Evolutionary conservation across 83 land plant genomes (phyloP), one percentile per base, ranked within the genome.

Genomic region (Thuja plicata): DNA sequence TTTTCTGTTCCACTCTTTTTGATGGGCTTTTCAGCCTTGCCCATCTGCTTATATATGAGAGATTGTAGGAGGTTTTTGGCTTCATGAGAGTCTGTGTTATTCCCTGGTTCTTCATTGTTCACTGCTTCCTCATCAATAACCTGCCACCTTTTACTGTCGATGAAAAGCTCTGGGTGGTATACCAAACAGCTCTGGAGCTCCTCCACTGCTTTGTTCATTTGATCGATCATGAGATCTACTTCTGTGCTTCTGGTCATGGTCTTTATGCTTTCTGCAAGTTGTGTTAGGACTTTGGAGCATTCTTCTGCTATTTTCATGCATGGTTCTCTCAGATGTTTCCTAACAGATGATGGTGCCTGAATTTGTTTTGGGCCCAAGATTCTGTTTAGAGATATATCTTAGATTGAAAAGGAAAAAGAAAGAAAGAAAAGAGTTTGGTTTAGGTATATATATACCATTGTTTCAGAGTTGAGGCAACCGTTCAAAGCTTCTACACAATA

Each of bases 401-500:
- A 15, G 57, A 54, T 54, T 3, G 4, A 54, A 54, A 16, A 54
- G 19, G 19, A 54, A 54, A 54, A 19, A 54, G 19, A 16, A 16
- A 16, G 19, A 54, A 54, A 15, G 57, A 16, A 54, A 54, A 54
- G 57, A 54, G 54, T 50, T 50, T 50, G 54, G 11, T 50, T 43
- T 43, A 38, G 40, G 40, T 43, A 46, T 74, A 27, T 3, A 32
- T 74, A 21, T 92, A 93, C 95, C 84, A 91, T 55, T 55, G 73
- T 37, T 5, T 91, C 89, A 6, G 96, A 89, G 43, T 57, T 89
- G 9, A 93, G 50, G 89, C 89, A 89, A 37, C 87, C 86, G 62
- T 91, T 82, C 37, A 94, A 90, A 13, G 93, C 91, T 43, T 92
- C 94, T 38, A 93, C 77, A 16, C 86, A 50, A 81, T 89, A 93